Conservation (phyloP, 805 yeast species). For the Lachancea cidri region DNA sequence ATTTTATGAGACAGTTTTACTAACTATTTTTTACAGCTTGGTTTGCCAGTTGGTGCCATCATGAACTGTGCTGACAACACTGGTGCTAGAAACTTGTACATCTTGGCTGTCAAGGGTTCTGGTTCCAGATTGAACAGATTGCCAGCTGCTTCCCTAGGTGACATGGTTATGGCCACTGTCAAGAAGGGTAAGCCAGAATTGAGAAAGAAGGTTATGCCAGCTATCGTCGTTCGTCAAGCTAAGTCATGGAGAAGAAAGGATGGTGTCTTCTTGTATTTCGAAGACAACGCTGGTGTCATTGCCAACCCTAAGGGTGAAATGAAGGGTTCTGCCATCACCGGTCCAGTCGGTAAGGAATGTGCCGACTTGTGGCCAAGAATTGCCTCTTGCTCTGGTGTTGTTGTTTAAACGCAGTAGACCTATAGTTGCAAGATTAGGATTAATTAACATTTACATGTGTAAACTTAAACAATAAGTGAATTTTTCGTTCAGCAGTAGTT, state of each 20-base stretch:
- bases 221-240: constrained; percentile 98
- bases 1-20: constrained; percentile 7
- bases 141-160: constrained; percentile 99
- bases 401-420: constrained; percentile 58
- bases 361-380: constrained; percentile 99
- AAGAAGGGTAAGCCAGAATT: constrained; percentile 99
- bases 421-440: not conserved
- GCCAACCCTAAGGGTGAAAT: constrained; percentile 99
- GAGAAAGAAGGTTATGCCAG: constrained; percentile 99
- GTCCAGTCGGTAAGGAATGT: constrained; percentile 99
- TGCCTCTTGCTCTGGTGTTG: constrained; percentile 99
- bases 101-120: constrained; percentile 97
- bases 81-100: constrained; percentile 99
- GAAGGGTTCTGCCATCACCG: constrained; percentile 99
- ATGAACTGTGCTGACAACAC: constrained; percentile 99
- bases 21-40: constrained; percentile 56
- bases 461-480: constrained; percentile 8
- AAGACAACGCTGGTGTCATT: constrained; percentile 99
- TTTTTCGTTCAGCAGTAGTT: constrained; percentile 1
- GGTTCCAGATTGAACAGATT: constrained; percentile 99
- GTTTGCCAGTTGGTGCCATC: constrained; percentile 99
- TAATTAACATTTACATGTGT: constrained; percentile 7
- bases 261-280: constrained; percentile 98
- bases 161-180: constrained; percentile 99
- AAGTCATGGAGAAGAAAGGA: constrained; percentile 99